Conservation (phyloP, 2,329 filamentous ascomycete species). For the Thielaviopsis punctulata region DNA sequence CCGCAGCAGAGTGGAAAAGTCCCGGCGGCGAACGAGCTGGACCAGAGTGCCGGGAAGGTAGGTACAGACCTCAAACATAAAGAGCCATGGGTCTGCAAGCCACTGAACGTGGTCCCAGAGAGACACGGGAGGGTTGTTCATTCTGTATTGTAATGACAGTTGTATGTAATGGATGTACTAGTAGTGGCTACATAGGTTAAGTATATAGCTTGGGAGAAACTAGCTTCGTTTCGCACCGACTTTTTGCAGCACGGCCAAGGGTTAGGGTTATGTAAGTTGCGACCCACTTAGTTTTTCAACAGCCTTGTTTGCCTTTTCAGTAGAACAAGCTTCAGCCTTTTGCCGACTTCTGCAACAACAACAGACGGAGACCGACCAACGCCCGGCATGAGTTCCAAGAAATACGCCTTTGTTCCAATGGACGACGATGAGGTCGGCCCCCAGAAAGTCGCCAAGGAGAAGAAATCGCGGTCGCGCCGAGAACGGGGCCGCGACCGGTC, state of each 20-base stretch:
- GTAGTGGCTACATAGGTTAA: background rate
- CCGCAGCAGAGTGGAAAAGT: conserved; percentile 24
- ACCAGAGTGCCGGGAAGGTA: conserved; percentile 35
- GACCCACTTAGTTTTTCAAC: background rate
- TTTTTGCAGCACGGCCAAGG: background rate
- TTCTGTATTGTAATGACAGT: background rate
- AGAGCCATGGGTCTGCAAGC: conserved; percentile 32
- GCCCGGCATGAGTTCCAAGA: conserved; percentile 34
- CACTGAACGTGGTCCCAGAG: conserved; percentile 14
- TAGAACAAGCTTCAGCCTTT: background rate
- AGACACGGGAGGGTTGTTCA: conserved; percentile 4
- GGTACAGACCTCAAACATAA: conserved; percentile 30
- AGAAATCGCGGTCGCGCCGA: conserved; percentile 1
- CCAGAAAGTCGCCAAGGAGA: conserved; percentile 7
- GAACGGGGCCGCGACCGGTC: background rate
- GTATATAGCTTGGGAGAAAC: background rate
- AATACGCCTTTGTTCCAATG: conserved; percentile 52
- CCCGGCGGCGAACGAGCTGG: conserved; percentile 21
- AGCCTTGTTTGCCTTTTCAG: background rate
- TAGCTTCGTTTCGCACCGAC: background rate
- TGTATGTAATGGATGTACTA: background rate
- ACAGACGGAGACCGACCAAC: background rate
- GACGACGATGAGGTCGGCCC: conserved; percentile 41
- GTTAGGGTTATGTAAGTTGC: background rate
- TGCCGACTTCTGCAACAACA: background rate